Base-by-base conservation (phyloP, 768 basidiomycete genomes). In the Mycena rebaudengoi region DNA sequence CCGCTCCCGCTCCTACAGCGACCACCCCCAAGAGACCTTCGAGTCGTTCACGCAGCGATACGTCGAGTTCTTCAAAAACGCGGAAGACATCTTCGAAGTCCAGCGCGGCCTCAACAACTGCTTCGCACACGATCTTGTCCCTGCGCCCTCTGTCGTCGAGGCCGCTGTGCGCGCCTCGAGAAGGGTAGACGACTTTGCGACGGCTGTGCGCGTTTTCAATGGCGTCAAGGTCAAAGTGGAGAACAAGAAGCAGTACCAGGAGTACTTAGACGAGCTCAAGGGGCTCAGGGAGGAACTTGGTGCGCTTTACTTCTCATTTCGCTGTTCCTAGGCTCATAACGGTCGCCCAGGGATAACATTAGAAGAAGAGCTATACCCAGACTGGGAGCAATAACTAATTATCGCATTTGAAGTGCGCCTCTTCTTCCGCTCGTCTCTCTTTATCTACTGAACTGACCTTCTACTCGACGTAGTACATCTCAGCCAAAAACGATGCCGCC, bases 31-130 rank as follows among this genome's bases (percentile, higher is more conserved):
- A 77, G 96, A 98, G 82, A 86, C 92, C 18, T 98, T 95, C 79
- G 96, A 98, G 76, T 86, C 91, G 44, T 98, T 99, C 85, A 94
- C 93, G 72, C 86, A 90, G 64, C 94, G 97, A 75, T 98, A 98
- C 80, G 90, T 95, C 74, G 83, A 84, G 68, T 99, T 99, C 81
- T 99, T 99, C 86, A 80, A 92, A 74, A 85, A 88, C 58, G 95
- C 95, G 49, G 89, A 95, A 74, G 98, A 99, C 81, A 86, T 98
- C 60, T 99, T 99, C 75, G 98, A 99, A 84, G 92, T 99, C 67
- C 97, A 99, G 81, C 94, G 98, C 51, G 98, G 98, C 37, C 84
- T 99, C 72, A 99, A 99, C 86, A 99, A 99, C 86, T 98, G 96
- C 83, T 99, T 99, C 76, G 94, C 98, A 3, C 97, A 99, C 78